Evolutionary conservation across 768 basidiomycete genomes (phyloP).

Genomic region (Lactarius akahatsu): DNA sequence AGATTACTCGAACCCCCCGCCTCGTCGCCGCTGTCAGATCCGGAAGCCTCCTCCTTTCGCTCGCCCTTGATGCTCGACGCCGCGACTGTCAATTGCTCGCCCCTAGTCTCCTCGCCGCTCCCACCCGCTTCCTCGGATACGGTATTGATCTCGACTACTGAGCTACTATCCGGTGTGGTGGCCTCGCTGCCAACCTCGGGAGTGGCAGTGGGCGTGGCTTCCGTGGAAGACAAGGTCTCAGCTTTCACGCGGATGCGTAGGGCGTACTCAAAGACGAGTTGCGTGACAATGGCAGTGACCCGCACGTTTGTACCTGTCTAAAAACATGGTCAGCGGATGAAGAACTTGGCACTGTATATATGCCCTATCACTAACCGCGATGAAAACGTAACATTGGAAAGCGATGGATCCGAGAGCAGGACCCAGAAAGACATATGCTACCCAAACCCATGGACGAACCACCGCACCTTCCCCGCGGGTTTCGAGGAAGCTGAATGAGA

Average conservation of each 20-base stretch:
- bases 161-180: conserved; percentile 31
- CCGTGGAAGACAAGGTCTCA: conserved; percentile 33
- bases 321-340: neutral
- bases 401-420: conserved; percentile 44
- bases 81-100: conserved; percentile 11
- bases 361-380: conserved; percentile 30
- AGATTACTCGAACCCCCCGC: conserved; percentile 43
- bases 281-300: conserved; percentile 48
- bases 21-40: conserved; percentile 1
- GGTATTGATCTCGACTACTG: conserved; percentile 26
- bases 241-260: conserved; percentile 53
- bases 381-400: conserved; percentile 55
- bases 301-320: conserved; percentile 40
- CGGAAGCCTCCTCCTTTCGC: conserved; percentile 13
- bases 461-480: conserved; percentile 46
- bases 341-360: too few relatives aligned
- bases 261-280: conserved; percentile 56
- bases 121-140: conserved; percentile 12
- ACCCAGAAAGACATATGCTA: conserved; percentile 49
- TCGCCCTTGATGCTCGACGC: conserved; percentile 28
- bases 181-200: conserved; percentile 30
- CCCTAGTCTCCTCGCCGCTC: conserved; percentile 15
- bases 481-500: conserved; percentile 54
- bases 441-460: conserved; percentile 71
- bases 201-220: conserved; percentile 19